phyloP scores from a whole-genome alignment of 83 land plant species.

The Diphasiastrum complanatum region DNA sequence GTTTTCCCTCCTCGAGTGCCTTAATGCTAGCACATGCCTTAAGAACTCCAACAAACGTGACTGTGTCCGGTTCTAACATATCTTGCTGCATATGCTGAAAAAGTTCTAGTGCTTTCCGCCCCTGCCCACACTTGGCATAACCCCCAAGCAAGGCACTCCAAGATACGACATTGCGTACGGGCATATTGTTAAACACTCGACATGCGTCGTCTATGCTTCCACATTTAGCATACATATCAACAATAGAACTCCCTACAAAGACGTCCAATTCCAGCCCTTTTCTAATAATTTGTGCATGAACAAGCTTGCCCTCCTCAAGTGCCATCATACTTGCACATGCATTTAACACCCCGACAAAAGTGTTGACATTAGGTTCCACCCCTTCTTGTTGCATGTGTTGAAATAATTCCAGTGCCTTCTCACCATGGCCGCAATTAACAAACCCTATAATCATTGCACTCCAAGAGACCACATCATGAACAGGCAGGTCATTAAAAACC shows the following conservation, averaged over 20 bases:
- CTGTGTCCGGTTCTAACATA: neutral
- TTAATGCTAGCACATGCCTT: neutral
- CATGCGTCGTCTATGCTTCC: too few relatives aligned
- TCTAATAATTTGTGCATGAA: neutral
- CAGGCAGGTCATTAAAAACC: conserved; percentile 6
- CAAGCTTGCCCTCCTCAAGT: neutral
- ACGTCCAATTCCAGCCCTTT: neutral
- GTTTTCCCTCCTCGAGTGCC: neutral
- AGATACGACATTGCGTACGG: too few relatives aligned
- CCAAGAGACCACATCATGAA: conserved; percentile 10
- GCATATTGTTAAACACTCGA: too few relatives aligned
- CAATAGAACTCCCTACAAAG: neutral
- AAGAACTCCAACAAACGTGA: neutral
- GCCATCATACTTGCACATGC: conserved; percentile 8
- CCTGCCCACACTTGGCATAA: neutral
- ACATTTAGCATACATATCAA: neutral
- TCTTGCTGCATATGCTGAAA: too few relatives aligned
- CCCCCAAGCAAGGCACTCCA: neutral
- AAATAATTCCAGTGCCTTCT: neutral
- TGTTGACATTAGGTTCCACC: conserved; percentile 5
- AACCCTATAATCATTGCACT: conserved; percentile 17
- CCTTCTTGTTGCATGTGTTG: conserved; percentile 10
- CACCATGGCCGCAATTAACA: neutral
- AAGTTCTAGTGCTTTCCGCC: neutral
- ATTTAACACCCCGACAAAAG: conserved; percentile 8